A percentile compares a stretch with the other conserved stretches of the same genome.
These are phyloP conservation scores for Camillea tinctor DNA, from an alignment of 2,329 filamentous ascomycete species.

Conservation along the genomic window DNA sequence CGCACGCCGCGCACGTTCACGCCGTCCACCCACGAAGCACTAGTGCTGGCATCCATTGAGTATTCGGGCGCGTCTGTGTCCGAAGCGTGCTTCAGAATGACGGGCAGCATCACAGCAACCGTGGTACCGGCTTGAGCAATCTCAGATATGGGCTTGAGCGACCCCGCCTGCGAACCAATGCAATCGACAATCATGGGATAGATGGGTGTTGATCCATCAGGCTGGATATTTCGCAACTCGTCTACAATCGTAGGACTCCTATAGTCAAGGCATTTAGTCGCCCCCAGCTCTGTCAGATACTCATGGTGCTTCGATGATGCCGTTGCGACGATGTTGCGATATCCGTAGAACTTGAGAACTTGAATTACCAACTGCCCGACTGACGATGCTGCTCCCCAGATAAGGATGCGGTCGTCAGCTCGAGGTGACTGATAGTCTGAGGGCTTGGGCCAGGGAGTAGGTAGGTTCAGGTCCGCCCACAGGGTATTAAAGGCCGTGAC, in stretches of 20 bases:
- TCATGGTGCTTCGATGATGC: conserved; percentile 46
- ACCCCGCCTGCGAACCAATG: conserved; percentile 49
- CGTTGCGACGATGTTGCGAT: conserved; percentile 47
- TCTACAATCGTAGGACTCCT: conserved; percentile 35
- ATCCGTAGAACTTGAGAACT: conserved; percentile 52
- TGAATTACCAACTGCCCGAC: conserved; percentile 52
- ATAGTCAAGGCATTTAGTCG: conserved; percentile 48
- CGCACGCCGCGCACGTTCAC: conserved; percentile 53
- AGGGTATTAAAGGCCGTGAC: conserved; percentile 59
- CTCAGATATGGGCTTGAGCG: conserved; percentile 47
- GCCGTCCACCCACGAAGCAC: conserved; percentile 49
- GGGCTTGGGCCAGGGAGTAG: conserved; percentile 57
- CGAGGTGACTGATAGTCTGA: conserved; percentile 36
- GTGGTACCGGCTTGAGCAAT: conserved; percentile 48
- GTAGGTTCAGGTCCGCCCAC: conserved; percentile 49
- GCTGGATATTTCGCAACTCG: conserved; percentile 25
- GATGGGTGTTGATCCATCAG: conserved; percentile 18
- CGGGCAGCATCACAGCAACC: conserved; percentile 59
- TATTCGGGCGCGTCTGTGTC: conserved; percentile 50
- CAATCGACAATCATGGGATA: conserved; percentile 54
- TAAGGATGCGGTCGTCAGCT: conserved; percentile 41
- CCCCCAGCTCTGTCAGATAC: conserved; percentile 43
- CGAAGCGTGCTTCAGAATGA: conserved; percentile 54
- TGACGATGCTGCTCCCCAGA: conserved; percentile 54
- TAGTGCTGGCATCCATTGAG: conserved; percentile 48